Conservation (phyloP, 2,329 filamentous ascomycete species). For the Fusarium beomiforme region DNA sequence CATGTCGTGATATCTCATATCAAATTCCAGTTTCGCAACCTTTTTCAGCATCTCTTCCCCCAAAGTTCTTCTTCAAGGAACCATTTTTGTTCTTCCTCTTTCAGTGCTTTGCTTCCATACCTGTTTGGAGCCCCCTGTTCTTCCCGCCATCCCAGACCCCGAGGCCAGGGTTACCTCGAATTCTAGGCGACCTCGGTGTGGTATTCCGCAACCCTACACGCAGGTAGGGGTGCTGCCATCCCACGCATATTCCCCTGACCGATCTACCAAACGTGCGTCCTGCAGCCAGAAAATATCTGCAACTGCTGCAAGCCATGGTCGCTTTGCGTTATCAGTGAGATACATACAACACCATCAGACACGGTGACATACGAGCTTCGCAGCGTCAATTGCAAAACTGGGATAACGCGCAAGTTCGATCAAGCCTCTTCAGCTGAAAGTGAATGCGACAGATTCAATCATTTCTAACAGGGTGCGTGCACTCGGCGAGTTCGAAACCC, state of each 20-base stretch:
- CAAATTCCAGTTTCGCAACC: slow-evolving; percentile 8
- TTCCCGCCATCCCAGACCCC: slow-evolving; percentile 26
- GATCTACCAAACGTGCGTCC: slow-evolving; percentile 22
- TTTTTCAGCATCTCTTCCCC: background rate
- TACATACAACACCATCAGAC: background rate
- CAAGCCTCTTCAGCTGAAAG: background rate
- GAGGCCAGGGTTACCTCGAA: slow-evolving; percentile 27
- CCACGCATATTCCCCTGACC: slow-evolving; percentile 36
- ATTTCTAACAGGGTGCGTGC: background rate
- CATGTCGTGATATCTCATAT: background rate
- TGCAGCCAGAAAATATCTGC: slow-evolving; percentile 17
- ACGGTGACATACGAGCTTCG: background rate
- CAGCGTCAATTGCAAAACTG: background rate
- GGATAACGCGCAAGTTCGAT: background rate
- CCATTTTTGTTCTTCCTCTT: slow-evolving; percentile 3
- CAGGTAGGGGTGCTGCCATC: slow-evolving; percentile 33
- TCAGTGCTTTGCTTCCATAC: slow-evolving; percentile 1
- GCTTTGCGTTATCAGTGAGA: slow-evolving; percentile 13
- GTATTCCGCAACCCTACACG: slow-evolving; percentile 32
- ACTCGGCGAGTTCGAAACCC: slow-evolving; percentile 9
- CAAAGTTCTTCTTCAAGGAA: background rate
- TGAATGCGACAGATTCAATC: background rate
- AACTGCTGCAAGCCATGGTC: slow-evolving; percentile 23
- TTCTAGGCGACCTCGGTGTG: slow-evolving; percentile 33
- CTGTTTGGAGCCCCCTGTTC: background rate